Evolutionary conservation across 2,329 filamentous ascomycete species (phyloP).

Genomic region (Pestalotiopsis sp.): DNA sequence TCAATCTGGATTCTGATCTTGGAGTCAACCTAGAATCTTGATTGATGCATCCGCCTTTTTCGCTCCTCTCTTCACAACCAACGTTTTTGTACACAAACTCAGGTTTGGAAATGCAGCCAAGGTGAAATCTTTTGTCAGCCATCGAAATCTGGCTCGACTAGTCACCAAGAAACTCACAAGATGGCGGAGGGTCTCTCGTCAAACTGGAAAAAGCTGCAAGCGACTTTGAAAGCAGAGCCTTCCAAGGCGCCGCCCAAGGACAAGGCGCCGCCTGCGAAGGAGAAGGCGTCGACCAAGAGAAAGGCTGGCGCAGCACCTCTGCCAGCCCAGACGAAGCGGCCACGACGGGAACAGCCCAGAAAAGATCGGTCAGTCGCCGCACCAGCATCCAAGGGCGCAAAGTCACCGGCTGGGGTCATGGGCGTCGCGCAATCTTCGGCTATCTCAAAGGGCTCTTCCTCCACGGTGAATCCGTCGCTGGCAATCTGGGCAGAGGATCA

Average conservation of each 20-base stretch:
- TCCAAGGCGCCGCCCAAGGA: slow-evolving; percentile 25
- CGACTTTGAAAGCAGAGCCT: slow-evolving; percentile 55
- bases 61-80: too few relatives aligned
- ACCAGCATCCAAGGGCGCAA: slow-evolving; percentile 17
- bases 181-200: slow-evolving; percentile 59
- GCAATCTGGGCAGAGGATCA: slow-evolving; percentile 65
- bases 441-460: slow-evolving; percentile 38
- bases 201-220: slow-evolving; percentile 81
- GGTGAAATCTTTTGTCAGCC: neutral
- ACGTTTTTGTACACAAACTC: too few relatives aligned
- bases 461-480: slow-evolving; percentile 54
- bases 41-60: too few relatives aligned
- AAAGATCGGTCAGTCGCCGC: neutral
- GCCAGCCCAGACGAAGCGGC: slow-evolving; percentile 25
- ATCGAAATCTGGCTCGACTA: neutral
- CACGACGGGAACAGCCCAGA: slow-evolving; percentile 14
- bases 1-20: too few relatives aligned
- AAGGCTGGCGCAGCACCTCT: slow-evolving; percentile 35
- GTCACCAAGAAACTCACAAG: neutral
- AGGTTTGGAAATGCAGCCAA: neutral
- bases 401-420: slow-evolving; percentile 48
- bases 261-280: slow-evolving; percentile 19
- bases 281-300: slow-evolving; percentile 41
- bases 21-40: too few relatives aligned
- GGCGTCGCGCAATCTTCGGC: slow-evolving; percentile 57